phyloP scores from a whole-genome alignment of 495 filamentous ascomycete genomes.

The Trichoderma gamsii region DNA sequence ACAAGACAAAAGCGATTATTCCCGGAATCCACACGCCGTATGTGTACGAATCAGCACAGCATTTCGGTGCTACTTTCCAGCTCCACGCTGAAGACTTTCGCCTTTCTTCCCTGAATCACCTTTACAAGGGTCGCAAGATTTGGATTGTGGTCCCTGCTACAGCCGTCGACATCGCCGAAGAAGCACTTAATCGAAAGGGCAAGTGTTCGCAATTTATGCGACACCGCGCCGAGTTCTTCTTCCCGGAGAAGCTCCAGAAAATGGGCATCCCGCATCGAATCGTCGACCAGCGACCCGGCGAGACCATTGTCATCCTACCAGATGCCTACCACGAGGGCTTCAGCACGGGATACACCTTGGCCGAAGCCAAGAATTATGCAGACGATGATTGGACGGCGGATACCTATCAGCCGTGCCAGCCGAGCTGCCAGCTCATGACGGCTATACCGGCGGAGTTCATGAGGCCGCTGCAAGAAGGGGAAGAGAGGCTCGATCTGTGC shows the following conservation, averaged over 20 bases:
- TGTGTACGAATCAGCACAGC: conserved; percentile 19
- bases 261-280: conserved; percentile 23
- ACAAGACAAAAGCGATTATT: conserved; percentile 18
- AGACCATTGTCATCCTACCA: conserved; percentile 41
- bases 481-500: conserved; percentile 8
- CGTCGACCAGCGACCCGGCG: conserved; percentile 41
- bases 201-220: conserved; percentile 20
- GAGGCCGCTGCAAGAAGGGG: background rate
- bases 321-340: conserved; percentile 27
- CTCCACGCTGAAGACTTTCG: conserved; percentile 19
- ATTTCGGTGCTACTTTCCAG: conserved; percentile 20
- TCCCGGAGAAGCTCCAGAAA: conserved; percentile 16
- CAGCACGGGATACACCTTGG: conserved; percentile 46
- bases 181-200: conserved; percentile 20
- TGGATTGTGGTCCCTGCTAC: conserved; percentile 25
- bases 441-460: conserved; percentile 5
- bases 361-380: conserved; percentile 45
- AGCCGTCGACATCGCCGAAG: conserved; percentile 37
- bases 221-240: conserved; percentile 19
- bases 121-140: conserved; percentile 19
- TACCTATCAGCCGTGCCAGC: conserved; percentile 8
- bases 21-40: conserved; percentile 21
- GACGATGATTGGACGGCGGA: conserved; percentile 19
- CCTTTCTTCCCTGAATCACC: conserved; percentile 19
- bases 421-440: background rate